Conservation (phyloP, 805 yeast species). For the Ogataea methanolica region DNA sequence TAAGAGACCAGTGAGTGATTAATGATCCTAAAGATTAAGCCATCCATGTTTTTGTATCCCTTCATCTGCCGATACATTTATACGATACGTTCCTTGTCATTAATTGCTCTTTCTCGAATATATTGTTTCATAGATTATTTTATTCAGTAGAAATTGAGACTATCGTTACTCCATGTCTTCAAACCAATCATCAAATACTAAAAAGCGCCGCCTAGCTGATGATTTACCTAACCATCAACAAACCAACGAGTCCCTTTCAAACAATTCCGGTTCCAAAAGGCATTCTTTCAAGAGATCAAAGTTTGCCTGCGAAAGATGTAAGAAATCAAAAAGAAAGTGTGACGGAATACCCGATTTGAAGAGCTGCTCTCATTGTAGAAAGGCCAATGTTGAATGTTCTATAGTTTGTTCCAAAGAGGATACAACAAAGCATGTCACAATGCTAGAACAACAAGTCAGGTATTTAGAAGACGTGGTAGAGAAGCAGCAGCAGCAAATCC, state of each 20-base stretch:
- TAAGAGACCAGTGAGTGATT: too few relatives aligned
- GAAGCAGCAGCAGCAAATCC: background rate
- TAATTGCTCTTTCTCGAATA: too few relatives aligned
- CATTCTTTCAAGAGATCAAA: slow-evolving; percentile 2
- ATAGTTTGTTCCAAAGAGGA: slow-evolving; percentile 8
- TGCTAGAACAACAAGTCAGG: slow-evolving; percentile 14
- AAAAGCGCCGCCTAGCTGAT: background rate
- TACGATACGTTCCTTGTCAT: too few relatives aligned
- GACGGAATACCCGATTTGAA: slow-evolving; percentile 20
- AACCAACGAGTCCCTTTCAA: background rate
- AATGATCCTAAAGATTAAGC: too few relatives aligned
- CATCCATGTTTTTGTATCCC: too few relatives aligned
- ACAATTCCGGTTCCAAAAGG: background rate
- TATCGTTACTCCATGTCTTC: too few relatives aligned
- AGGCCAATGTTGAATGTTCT: slow-evolving; percentile 14
- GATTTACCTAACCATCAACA: background rate
- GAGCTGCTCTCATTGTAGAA: slow-evolving; percentile 12
- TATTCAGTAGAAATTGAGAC: too few relatives aligned
- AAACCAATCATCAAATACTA: background rate
- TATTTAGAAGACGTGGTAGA: slow-evolving; percentile 9
- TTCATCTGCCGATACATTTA: too few relatives aligned
- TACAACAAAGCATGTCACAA: slow-evolving; percentile 9
- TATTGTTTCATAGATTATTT: too few relatives aligned
- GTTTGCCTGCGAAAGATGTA: slow-evolving; percentile 20
- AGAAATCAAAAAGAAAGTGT: slow-evolving; percentile 18